Conservation (phyloP, 768 basidiomycete species). For the Ramaria sp. region DNA sequence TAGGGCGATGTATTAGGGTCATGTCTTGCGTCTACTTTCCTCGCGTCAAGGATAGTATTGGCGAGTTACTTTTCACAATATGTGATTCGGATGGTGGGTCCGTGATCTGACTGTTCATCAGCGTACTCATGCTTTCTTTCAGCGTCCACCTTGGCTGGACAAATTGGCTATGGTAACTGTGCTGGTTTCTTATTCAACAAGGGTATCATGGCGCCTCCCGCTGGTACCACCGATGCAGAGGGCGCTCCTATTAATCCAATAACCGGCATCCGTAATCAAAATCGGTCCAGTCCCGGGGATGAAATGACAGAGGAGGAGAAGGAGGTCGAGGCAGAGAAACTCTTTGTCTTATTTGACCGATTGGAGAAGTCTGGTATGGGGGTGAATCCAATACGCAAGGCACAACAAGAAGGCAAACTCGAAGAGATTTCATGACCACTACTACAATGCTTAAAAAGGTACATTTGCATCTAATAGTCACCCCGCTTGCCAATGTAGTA, state of each 20-base stretch:
- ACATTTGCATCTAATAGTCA: neutral
- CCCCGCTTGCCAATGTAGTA: neutral
- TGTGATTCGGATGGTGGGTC: slow-evolving; percentile 63
- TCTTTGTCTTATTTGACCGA: slow-evolving; percentile 86
- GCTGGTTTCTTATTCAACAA: slow-evolving; percentile 92
- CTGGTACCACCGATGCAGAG: slow-evolving; percentile 22
- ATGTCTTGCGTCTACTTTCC: slow-evolving; percentile 64
- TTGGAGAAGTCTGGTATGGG: slow-evolving; percentile 69
- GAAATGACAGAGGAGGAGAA: slow-evolving; percentile 95
- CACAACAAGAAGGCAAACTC: slow-evolving; percentile 39
- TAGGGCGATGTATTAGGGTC: slow-evolving; percentile 74
- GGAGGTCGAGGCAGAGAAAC: slow-evolving; percentile 82
- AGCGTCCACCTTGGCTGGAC: slow-evolving; percentile 64
- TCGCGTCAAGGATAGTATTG: slow-evolving; percentile 62
- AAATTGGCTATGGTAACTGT: slow-evolving; percentile 91
- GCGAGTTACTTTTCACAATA: slow-evolving; percentile 80
- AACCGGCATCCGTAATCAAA: slow-evolving; percentile 54
- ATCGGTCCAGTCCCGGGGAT: slow-evolving; percentile 24
- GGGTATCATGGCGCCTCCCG: slow-evolving; percentile 59
- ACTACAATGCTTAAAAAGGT: neutral
- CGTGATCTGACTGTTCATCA: neutral
- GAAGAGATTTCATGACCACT: slow-evolving; percentile 6
- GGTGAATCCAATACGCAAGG: slow-evolving; percentile 56
- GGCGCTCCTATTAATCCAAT: slow-evolving; percentile 66
- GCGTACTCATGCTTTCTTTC: neutral